phyloP scores from a whole-genome alignment of 257 asterid species.

The Scutellaria baicalensis region DNA sequence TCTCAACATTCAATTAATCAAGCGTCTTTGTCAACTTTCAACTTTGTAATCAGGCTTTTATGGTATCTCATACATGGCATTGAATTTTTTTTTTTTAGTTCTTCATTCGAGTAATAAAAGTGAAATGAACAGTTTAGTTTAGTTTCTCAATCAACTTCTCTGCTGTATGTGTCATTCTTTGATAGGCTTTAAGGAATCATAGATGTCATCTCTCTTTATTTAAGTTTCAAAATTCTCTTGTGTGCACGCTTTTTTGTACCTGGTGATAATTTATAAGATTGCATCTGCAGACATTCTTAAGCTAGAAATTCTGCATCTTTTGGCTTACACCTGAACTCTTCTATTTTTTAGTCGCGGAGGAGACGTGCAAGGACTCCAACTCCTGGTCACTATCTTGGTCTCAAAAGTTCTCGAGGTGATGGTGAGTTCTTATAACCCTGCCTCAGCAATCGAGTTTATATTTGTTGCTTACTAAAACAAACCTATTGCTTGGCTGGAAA shows the following conservation, averaged over 20 bases:
- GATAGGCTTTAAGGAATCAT: slow-evolving; percentile 9
- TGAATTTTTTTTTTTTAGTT: slow-evolving; percentile 26
- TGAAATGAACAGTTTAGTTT: slow-evolving; percentile 2
- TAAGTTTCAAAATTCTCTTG: not conserved
- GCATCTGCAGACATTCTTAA: not conserved
- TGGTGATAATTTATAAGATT: not conserved
- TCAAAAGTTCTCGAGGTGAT: slow-evolving; percentile 74
- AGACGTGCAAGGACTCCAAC: slow-evolving; percentile 79
- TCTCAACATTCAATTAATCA: slow-evolving; percentile 90
- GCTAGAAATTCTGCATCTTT: slow-evolving; percentile 1
- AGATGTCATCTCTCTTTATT: not conserved
- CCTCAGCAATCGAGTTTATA: not conserved
- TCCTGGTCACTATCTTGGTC: slow-evolving; percentile 98
- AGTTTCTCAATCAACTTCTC: slow-evolving; percentile 18
- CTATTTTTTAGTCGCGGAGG: slow-evolving; percentile 54
- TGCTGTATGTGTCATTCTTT: slow-evolving; percentile 4
- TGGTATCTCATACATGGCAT: slow-evolving; percentile 80
- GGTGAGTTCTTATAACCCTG: slow-evolving; percentile 36
- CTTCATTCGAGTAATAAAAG: slow-evolving; percentile 13
- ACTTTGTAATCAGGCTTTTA: slow-evolving; percentile 86
- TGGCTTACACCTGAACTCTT: slow-evolving; percentile 16
- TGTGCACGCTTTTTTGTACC: not conserved
- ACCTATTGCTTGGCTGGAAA: slow-evolving; percentile 16
- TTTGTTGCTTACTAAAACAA: not conserved
- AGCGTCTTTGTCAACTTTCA: slow-evolving; percentile 93